phyloP scores from a whole-genome alignment of 2,329 filamentous ascomycete genomes.

The Cyphellophora europaea region DNA sequence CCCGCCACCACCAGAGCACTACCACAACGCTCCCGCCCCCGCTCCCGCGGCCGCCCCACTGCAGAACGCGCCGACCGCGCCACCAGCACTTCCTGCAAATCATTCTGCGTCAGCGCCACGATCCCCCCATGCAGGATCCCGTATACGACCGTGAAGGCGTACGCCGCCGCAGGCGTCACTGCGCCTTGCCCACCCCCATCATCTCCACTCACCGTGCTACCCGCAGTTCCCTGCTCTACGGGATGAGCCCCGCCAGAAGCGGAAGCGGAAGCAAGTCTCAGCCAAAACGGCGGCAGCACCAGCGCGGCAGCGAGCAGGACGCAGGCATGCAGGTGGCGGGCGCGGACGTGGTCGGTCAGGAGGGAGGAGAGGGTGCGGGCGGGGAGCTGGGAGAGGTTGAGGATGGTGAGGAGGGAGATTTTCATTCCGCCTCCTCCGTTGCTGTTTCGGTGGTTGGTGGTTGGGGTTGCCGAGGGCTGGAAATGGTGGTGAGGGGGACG shows the following conservation, averaged over 20 bases:
- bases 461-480: not conserved
- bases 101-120: conserved; percentile 1
- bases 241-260: too few relatives aligned
- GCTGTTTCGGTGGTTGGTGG: not conserved
- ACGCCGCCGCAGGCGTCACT: too few relatives aligned
- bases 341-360: conserved; percentile 1
- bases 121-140: conserved; percentile 2
- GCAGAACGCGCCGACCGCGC: too few relatives aligned
- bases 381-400: conserved; percentile 3
- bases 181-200: too few relatives aligned
- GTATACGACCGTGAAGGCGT: conserved; percentile 2
- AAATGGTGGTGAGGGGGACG: not conserved
- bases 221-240: too few relatives aligned
- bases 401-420: conserved; percentile 3
- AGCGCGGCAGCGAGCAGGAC: not conserved
- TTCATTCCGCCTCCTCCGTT: not conserved
- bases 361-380: conserved; percentile 1
- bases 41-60: too few relatives aligned
- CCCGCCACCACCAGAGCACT: too few relatives aligned
- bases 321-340: conserved; percentile 1
- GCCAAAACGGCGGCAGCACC: conserved; percentile 1
- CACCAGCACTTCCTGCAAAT: conserved; percentile 3
- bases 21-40: too few relatives aligned
- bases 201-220: too few relatives aligned
- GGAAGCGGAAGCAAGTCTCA: too few relatives aligned